phyloP scores from a whole-genome alignment of 2,329 filamentous ascomycete species.

The Aspergillus viridinutans region DNA sequence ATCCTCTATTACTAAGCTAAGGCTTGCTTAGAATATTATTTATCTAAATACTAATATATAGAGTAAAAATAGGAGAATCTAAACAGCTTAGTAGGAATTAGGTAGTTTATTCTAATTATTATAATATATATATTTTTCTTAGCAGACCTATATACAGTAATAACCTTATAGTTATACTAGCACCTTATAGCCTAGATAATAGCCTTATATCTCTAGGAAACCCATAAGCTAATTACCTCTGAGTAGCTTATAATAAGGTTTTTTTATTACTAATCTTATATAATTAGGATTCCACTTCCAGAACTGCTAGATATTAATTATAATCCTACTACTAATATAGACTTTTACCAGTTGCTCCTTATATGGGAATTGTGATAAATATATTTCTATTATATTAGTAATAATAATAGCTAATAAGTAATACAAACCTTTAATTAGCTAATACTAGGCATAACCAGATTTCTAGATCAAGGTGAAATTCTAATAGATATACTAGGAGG shows the following conservation, averaged over 20 bases:
- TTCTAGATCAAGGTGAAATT: slow-evolving; percentile 18
- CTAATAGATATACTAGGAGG: slow-evolving; percentile 23
- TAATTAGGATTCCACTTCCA: neutral
- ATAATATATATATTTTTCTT: too few species aligned
- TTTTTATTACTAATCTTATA: neutral
- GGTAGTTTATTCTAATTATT: too few species aligned
- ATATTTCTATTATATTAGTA: neutral
- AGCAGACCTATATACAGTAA: too few species aligned
- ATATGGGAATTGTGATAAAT: neutral
- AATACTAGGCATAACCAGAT: neutral
- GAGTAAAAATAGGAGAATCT: too few species aligned
- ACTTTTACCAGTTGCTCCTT: neutral
- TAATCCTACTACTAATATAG: neutral
- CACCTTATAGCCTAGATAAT: too few species aligned
- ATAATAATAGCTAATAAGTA: neutral
- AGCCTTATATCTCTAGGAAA: too few species aligned
- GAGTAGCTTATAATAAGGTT: neutral
- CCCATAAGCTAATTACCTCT: too few species aligned
- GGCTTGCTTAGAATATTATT: too few species aligned
- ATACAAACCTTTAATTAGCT: neutral
- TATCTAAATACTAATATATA: too few species aligned
- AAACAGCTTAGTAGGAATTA: too few species aligned
- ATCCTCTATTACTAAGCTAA: too few species aligned
- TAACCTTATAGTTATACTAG: too few species aligned
- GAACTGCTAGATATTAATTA: neutral